Evolutionary conservation across 495 filamentous ascomycete species (phyloP).

Genomic region (Delitschia confertaspora): DNA sequence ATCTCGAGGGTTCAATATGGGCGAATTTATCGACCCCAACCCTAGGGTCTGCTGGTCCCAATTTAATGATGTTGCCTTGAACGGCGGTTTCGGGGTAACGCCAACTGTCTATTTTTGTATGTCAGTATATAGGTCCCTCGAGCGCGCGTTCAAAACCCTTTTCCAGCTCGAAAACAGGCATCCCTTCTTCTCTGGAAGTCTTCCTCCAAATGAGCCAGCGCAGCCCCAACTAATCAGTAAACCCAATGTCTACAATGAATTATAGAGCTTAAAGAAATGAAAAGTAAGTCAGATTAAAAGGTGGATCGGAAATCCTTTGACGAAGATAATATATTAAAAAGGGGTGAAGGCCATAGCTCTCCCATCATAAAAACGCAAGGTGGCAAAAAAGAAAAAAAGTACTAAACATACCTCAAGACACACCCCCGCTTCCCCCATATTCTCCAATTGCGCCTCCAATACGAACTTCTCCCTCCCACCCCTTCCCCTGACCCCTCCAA

Average conservation of each 20-base stretch:
- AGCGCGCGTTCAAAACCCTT: no score
- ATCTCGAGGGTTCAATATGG: slow-evolving; percentile 74
- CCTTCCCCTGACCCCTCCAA: slow-evolving; percentile 47
- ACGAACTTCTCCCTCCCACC: slow-evolving; percentile 37
- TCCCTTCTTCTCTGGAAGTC: no score
- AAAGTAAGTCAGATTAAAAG: no score
- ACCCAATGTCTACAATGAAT: no score
- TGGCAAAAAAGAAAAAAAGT: slow-evolving; percentile 6
- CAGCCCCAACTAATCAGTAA: no score
- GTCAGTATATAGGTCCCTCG: slow-evolving; percentile 10
- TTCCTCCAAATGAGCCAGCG: no score
- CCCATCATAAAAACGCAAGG: no score
- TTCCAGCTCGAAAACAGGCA: no score
- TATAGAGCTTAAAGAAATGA: no score
- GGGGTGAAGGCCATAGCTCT: no score
- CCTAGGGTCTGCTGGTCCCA: slow-evolving; percentile 42
- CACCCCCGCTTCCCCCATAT: slow-evolving; percentile 64
- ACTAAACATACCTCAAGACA: slow-evolving; percentile 48
- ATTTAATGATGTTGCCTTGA: slow-evolving; percentile 49
- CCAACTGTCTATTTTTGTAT: slow-evolving; percentile 41
- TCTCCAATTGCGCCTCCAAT: slow-evolving; percentile 91
- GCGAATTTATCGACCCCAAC: slow-evolving; percentile 35
- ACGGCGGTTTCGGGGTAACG: slow-evolving; percentile 47
- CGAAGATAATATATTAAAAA: no score
- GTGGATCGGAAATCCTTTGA: no score